phyloP scores from a whole-genome alignment of 1,284 basidiomycete genomes.

The Heterobasidion occidentale region DNA sequence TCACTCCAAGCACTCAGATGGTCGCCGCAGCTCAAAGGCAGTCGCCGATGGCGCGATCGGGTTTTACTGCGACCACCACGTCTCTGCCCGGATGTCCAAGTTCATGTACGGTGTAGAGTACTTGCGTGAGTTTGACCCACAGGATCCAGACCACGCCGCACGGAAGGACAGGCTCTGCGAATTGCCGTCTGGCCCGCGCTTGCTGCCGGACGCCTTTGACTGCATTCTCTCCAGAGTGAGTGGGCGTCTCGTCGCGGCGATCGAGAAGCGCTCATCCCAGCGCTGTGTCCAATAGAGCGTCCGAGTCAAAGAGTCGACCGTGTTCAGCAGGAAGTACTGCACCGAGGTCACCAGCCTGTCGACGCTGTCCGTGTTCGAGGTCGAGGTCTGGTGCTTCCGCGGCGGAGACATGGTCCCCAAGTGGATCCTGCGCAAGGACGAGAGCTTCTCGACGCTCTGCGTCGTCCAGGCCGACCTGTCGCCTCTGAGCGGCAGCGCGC shows the following conservation, averaged over 20 bases:
- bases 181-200: conserved; percentile 63
- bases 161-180: conserved; percentile 62
- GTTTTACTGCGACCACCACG: conserved; percentile 76
- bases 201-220: conserved; percentile 72
- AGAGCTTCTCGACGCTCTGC: conserved; percentile 68
- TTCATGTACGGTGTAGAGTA: conserved; percentile 79
- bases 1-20: background rate
- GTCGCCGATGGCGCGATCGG: conserved; percentile 76
- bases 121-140: conserved; percentile 55
- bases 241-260: conserved; percentile 6
- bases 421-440: conserved; percentile 63
- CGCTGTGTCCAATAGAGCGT: conserved; percentile 34
- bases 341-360: conserved; percentile 69
- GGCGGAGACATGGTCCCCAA: conserved; percentile 59
- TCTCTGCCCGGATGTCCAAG: conserved; percentile 67
- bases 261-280: background rate
- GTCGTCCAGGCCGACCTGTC: conserved; percentile 70
- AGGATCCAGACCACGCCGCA: conserved; percentile 56
- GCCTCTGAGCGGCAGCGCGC: conserved; percentile 57
- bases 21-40: conserved; percentile 54
- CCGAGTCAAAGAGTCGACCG: conserved; percentile 71
- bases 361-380: conserved; percentile 70
- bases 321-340: conserved; percentile 72
- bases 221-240: conserved; percentile 64
- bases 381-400: conserved; percentile 74